These are phyloP conservation scores for Neopestalotiopsis sp. DNA, from an alignment of 2,329 filamentous ascomycete species.

Conservation along the genomic window DNA sequence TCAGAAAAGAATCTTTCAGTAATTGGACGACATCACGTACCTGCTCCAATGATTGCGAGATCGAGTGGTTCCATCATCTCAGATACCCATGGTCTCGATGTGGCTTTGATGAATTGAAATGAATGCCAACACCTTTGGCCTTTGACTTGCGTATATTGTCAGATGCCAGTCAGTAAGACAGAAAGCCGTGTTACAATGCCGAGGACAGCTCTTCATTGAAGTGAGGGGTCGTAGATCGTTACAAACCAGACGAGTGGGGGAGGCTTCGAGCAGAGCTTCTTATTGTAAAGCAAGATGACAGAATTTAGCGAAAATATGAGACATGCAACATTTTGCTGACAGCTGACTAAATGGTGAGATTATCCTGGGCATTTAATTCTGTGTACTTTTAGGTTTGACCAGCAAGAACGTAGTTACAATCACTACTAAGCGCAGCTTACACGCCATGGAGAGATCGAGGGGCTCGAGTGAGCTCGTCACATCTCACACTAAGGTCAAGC, in stretches of 20 bases:
- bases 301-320: not conserved
- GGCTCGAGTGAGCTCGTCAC: too few species aligned
- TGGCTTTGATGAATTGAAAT: not conserved
- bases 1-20: not conserved
- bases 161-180: not conserved
- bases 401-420: not conserved
- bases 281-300: not conserved
- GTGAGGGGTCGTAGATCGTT: not conserved
- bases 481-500: too few species aligned
- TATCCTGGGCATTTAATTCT: not conserved
- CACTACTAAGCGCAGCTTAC: not conserved
- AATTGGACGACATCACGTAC: not conserved
- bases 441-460: not conserved
- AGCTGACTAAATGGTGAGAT: not conserved
- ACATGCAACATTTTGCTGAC: not conserved
- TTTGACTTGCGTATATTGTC: not conserved
- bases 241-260: not conserved
- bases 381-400: not conserved
- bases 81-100: not conserved
- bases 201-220: not conserved
- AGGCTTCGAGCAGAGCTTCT: not conserved
- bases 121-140: not conserved
- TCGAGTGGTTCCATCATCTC: conserved; percentile 4
- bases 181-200: not conserved
- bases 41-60: conserved; percentile 8